phyloP scores from a whole-genome alignment of 1,284 basidiomycete genomes.

The Rhodotorula glutinis region DNA sequence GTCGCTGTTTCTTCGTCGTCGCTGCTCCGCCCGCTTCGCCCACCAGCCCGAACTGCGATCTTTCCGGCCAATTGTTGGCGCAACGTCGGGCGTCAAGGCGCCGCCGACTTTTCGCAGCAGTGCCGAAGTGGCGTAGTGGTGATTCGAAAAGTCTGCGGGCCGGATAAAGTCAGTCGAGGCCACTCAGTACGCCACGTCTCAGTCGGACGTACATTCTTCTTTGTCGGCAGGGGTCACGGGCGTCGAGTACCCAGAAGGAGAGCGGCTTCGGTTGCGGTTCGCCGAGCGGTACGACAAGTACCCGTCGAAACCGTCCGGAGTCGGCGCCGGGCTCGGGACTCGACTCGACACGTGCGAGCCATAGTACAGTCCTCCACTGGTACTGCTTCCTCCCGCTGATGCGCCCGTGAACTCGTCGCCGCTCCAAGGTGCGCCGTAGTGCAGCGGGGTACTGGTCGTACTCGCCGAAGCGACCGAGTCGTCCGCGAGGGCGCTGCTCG shows the following conservation, averaged over 20 bases:
- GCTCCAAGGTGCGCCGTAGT: conserved; percentile 11
- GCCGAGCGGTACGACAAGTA: conserved; percentile 26
- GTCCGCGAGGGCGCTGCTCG: conserved; percentile 7
- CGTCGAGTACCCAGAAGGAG: conserved; percentile 24
- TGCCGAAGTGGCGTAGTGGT: conserved; percentile 33
- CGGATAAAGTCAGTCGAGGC: neutral
- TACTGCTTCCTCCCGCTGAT: too few species aligned
- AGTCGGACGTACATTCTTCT: conserved; percentile 22
- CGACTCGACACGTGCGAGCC: conserved; percentile 27
- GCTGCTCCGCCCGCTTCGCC: conserved; percentile 21
- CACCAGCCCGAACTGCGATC: conserved; percentile 35
- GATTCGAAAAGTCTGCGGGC: conserved; percentile 21
- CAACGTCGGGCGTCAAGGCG: conserved; percentile 26
- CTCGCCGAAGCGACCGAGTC: neutral
- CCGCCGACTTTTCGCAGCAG: conserved; percentile 35
- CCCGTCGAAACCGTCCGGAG: conserved; percentile 19
- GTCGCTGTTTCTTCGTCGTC: conserved; percentile 19
- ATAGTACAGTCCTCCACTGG: neutral
- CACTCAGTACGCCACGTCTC: neutral
- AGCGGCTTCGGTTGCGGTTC: conserved; percentile 25
- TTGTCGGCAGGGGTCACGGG: conserved; percentile 20
- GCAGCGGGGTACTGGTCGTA: neutral
- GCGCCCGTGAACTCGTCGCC: conserved; percentile 10
- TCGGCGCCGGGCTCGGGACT: conserved; percentile 20
- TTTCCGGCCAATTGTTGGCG: conserved; percentile 34